Base-by-base conservation (phyloP, 495 filamentous ascomycete genomes). In the Aspergillus hancockii region DNA sequence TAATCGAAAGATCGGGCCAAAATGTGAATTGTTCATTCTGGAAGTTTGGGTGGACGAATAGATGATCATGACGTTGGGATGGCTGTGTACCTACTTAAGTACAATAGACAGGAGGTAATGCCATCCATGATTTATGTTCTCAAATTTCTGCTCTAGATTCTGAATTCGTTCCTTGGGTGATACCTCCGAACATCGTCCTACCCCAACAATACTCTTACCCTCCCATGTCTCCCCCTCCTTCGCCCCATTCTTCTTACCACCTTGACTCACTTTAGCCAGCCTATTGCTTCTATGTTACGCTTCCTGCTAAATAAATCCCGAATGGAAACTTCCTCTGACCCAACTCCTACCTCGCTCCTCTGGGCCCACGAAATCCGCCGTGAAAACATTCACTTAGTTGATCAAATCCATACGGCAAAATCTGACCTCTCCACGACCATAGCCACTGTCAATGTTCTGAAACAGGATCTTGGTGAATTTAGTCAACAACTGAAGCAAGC, bases 11-110 rank as follows among this genome's bases (percentile, higher is more conserved):
- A 64, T 64, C 60, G 76, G 65, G 74, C 73, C 65, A 71, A 64
- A 77, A 77, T 75, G 66, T 75, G 71, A 72, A 68, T 73, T 69
- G 63, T 73, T 75, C 69, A 63, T 68, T 66, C 67, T 58, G 71
- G 58, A 57, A 59, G 56, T 40, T 60, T 63, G 62, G 63, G 63
- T 61, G 64, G 62, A 69, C 53, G 62, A 64, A 65, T 62, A 52
- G 57, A 63, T 63, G 63, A 54, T 59, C 49, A 61, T 63, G 66
- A 67, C 61, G 58, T 62, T 58, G 63, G 67, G 63, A 41, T 69
- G 69, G 69, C 68, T 66, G 59, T 71, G 64, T 71, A 66, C 66
- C 66, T 66, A 53, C 61, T 65, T 52, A 56, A 63, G 54, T 68
- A 60, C 57, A 55, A 68, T 70, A 72, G 70, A 72, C 67, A 67